phyloP scores from a whole-genome alignment of 805 yeast genomes.

The Kluyveromyces dobzhanskii region DNA sequence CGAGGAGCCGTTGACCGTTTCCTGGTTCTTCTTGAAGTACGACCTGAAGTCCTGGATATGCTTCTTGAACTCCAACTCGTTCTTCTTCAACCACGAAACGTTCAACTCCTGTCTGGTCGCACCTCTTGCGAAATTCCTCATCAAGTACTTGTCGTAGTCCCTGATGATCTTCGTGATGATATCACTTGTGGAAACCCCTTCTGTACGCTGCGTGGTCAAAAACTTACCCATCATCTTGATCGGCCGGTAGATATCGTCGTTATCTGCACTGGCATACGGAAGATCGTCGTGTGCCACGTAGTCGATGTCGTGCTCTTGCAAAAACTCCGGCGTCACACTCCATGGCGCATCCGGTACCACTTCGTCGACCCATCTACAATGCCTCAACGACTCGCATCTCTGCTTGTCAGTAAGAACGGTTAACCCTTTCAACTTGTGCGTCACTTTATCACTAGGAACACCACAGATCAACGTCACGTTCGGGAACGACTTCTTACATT shows the following conservation, averaged over 20 bases:
- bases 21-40: constrained; percentile 72
- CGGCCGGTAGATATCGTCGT: constrained; percentile 88
- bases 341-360: constrained; percentile 93
- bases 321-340: constrained; percentile 80
- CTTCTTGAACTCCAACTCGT: constrained; percentile 88
- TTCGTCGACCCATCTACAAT: constrained; percentile 97
- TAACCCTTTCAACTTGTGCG: constrained; percentile 87
- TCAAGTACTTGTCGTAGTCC: constrained; percentile 91
- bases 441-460: constrained; percentile 80
- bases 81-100: constrained; percentile 95
- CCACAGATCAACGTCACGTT: constrained; percentile 85
- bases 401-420: constrained; percentile 86
- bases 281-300: constrained; percentile 97
- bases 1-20: constrained; percentile 60
- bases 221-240: constrained; percentile 87
- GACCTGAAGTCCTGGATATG: constrained; percentile 83
- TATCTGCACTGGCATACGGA: constrained; percentile 85
- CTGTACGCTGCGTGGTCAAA: constrained; percentile 91
- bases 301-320: constrained; percentile 74
- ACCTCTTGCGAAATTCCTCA: constrained; percentile 96
- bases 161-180: constrained; percentile 90
- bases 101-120: constrained; percentile 94
- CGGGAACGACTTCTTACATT: constrained; percentile 85
- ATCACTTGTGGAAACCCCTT: constrained; percentile 92
- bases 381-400: constrained; percentile 82